Percentiles rank a stretch among this genome's conserved stretches.
Evolutionary conservation across 2,329 filamentous ascomycete species (phyloP).

Genomic region (Amauroascus niger): DNA sequence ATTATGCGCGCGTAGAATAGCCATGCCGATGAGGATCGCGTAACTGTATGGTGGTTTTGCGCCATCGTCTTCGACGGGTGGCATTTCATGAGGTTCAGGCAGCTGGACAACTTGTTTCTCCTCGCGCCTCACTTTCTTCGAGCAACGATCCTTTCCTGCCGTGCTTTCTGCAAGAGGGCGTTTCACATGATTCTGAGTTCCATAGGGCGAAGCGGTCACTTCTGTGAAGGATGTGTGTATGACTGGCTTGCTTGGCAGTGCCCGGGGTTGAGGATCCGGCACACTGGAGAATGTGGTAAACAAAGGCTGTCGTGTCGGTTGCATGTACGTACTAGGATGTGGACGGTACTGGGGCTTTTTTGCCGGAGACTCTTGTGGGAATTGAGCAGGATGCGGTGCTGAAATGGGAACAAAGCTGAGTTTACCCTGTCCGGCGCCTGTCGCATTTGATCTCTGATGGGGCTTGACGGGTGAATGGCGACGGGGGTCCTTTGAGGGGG

Average conservation of each 20-base stretch:
- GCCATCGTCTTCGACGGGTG: slow-evolving; percentile 72
- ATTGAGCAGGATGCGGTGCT: slow-evolving; percentile 36
- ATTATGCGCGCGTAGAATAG: slow-evolving; percentile 75
- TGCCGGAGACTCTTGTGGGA: slow-evolving; percentile 38
- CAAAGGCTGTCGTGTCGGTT: slow-evolving; percentile 37
- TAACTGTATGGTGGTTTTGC: slow-evolving; percentile 87
- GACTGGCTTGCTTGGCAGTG: neutral
- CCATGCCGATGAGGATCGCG: slow-evolving; percentile 91
- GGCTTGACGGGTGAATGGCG: slow-evolving; percentile 61
- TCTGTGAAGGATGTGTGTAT: neutral
- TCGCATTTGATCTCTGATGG: slow-evolving; percentile 45
- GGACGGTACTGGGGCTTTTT: slow-evolving; percentile 33
- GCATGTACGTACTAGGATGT: slow-evolving; percentile 26
- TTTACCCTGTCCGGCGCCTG: slow-evolving; percentile 49
- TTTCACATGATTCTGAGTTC: slow-evolving; percentile 40
- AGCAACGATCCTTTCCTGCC: slow-evolving; percentile 58
- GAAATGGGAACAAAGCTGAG: slow-evolving; percentile 53
- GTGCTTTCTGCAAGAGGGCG: slow-evolving; percentile 63
- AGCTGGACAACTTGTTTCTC: slow-evolving; percentile 44
- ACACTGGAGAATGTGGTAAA: slow-evolving; percentile 45
- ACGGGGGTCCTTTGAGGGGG: slow-evolving; percentile 39
- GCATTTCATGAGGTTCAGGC: slow-evolving; percentile 70
- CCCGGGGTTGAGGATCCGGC: slow-evolving; percentile 14
- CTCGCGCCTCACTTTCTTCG: slow-evolving; percentile 60
- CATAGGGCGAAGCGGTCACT: slow-evolving; percentile 29